Conservation (phyloP, 2,329 filamentous ascomycete genomes). For the Colletotrichum sp. region DNA sequence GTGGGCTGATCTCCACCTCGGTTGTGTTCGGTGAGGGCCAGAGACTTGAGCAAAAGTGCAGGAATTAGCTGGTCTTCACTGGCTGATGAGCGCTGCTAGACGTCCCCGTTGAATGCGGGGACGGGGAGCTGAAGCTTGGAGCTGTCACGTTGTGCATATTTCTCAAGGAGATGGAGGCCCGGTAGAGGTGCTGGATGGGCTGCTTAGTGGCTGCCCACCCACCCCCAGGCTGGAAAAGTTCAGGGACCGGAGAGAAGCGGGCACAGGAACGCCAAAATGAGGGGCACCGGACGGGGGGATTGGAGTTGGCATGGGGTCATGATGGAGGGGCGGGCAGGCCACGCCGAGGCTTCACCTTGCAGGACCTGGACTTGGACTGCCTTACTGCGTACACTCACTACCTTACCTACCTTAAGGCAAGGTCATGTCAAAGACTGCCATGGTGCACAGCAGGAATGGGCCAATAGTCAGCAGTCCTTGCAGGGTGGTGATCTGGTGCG, state of each 20-base stretch:
- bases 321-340: slow-evolving; percentile 2
- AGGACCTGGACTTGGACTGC: background rate
- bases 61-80: background rate
- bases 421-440: background rate
- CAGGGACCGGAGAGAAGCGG: slow-evolving; percentile 19
- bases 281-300: slow-evolving; percentile 10
- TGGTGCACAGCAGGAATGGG: background rate
- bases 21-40: slow-evolving; percentile 14
- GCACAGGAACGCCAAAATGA: slow-evolving; percentile 15
- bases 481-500: background rate
- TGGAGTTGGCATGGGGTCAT: slow-evolving; percentile 11
- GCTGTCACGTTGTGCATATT: background rate
- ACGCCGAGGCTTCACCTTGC: background rate
- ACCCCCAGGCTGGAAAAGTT: background rate
- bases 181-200: background rate
- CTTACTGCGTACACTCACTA: background rate
- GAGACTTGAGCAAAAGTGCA: background rate
- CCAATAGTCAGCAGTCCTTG: background rate
- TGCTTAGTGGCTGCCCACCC: background rate
- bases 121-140: background rate
- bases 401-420: background rate
- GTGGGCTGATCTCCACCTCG: slow-evolving; percentile 16
- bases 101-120: slow-evolving; percentile 14
- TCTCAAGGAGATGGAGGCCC: background rate
- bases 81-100: background rate